A percentile compares a stretch with the other conserved stretches of the same genome.
Conservation (phyloP, 495 filamentous ascomycete species). For the Corynascus novoguineensis region DNA sequence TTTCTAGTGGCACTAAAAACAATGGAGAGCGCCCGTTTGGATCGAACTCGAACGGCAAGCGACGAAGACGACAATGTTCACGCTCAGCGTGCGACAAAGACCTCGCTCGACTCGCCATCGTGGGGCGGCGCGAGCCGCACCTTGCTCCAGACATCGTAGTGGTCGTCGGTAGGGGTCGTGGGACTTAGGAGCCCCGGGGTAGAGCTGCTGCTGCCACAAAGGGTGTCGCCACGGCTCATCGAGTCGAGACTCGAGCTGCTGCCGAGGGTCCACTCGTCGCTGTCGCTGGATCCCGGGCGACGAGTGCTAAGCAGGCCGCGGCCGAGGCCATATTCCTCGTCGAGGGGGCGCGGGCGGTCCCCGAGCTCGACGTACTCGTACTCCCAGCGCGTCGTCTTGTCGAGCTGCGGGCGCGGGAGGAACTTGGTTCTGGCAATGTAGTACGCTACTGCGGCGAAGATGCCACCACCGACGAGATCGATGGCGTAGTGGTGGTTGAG, state of each 20-base stretch:
- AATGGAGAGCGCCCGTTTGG: too few relatives aligned
- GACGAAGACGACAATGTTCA: too few relatives aligned
- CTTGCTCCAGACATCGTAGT: conserved; percentile 31
- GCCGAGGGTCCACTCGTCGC: conserved; percentile 46
- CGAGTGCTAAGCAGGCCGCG: conserved; percentile 32
- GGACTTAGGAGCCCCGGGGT: conserved; percentile 41
- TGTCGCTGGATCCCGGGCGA: conserved; percentile 22
- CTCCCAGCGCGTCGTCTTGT: conserved; percentile 87
- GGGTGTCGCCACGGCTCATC: conserved; percentile 31
- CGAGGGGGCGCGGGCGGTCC: conserved; percentile 33
- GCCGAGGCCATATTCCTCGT: conserved; percentile 37
- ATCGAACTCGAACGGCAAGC: too few relatives aligned
- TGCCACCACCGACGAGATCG: conserved; percentile 78
- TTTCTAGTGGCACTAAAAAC: too few relatives aligned
- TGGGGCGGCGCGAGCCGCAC: conserved; percentile 14
- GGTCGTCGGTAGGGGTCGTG: conserved; percentile 30
- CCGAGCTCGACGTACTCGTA: conserved; percentile 91
- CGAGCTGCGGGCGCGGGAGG: conserved; percentile 70
- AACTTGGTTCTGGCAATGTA: conserved; percentile 74
- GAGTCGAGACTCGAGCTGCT: conserved; percentile 37
- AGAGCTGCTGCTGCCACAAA: conserved; percentile 32
- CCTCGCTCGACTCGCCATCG: conserved; percentile 7
- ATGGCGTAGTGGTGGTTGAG: conserved; percentile 94
- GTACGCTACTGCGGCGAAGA: conserved; percentile 73
- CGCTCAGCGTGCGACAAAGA: conserved; percentile 6